Percentiles rank a stretch among this genome's conserved stretches.
These are phyloP conservation scores for Podochytrium sp. DNA, from an alignment of 192 early-diverging fungal genomes.

Conservation along the genomic window DNA sequence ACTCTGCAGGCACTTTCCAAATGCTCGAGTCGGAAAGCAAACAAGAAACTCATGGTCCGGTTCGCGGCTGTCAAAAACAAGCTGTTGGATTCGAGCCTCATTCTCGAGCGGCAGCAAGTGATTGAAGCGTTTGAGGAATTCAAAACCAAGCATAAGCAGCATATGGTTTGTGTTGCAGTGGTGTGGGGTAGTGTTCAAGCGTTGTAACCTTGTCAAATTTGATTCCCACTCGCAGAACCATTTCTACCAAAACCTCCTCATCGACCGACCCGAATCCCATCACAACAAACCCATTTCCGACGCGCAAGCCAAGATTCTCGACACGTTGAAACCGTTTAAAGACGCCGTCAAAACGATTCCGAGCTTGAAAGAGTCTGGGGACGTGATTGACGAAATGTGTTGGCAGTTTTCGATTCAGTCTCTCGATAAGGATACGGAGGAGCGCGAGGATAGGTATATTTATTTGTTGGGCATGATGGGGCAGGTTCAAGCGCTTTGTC, in stretches of 20 bases:
- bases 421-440: neutral
- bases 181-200: too few relatives aligned
- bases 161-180: constrained; percentile 9
- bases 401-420: constrained; percentile 14
- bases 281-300: neutral
- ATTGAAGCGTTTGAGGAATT: constrained; percentile 1
- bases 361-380: neutral
- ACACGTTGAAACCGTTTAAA: constrained; percentile 3
- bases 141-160: neutral
- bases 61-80: neutral
- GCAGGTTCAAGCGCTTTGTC: constrained; percentile 11
- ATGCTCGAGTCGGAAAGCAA: neutral
- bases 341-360: constrained; percentile 7
- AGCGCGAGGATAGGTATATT: constrained; percentile 1
- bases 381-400: constrained; percentile 14
- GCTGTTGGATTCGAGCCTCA: neutral
- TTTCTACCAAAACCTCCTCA: neutral
- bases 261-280: neutral
- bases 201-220: neutral
- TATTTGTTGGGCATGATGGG: constrained; percentile 4
- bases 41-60: constrained; percentile 7
- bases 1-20: neutral
- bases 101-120: neutral
- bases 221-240: neutral
- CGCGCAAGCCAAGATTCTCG: neutral